Evolutionary conservation across 805 yeast species (phyloP).

Genomic region (Wickerhamiella vanderwaltii): DNA sequence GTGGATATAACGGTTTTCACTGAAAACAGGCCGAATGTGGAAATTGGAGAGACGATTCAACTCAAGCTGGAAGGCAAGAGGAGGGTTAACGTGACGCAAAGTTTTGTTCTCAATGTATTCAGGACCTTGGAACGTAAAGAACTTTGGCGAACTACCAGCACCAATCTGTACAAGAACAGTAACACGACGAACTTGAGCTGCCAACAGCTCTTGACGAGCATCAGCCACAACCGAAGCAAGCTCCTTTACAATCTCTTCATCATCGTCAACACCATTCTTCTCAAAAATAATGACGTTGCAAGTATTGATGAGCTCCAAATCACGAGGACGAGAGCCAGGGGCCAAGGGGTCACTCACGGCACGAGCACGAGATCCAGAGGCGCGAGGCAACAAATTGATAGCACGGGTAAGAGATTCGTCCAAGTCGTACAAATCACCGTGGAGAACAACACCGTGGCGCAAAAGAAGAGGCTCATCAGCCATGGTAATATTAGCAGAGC

Average conservation of each 20-base stretch:
- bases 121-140: conserved; percentile 90
- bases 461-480: conserved; percentile 32
- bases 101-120: conserved; percentile 76
- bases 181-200: conserved; percentile 76
- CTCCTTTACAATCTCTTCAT: conserved; percentile 52
- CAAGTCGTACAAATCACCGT: conserved; percentile 67
- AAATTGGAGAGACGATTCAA: conserved; percentile 88
- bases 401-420: conserved; percentile 73
- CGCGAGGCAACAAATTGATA: conserved; percentile 50
- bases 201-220: conserved; percentile 53
- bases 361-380: conserved; percentile 32
- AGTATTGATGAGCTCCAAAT: conserved; percentile 49
- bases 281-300: conserved; percentile 57
- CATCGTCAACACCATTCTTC: conserved; percentile 46
- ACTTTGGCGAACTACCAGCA: conserved; percentile 84
- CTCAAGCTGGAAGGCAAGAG: conserved; percentile 94
- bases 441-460: conserved; percentile 26
- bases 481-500: conserved; percentile 57
- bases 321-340: conserved; percentile 14
- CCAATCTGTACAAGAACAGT: conserved; percentile 79
- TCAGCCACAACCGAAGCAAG: conserved; percentile 56
- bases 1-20: conserved; percentile 94
- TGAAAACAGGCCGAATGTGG: conserved; percentile 84
- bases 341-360: conserved; percentile 27
- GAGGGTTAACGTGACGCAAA: conserved; percentile 96